These are phyloP conservation scores for Penicillium aurantiogriseum DNA, from an alignment of 2,329 filamentous ascomycete species.

Conservation along the genomic window DNA sequence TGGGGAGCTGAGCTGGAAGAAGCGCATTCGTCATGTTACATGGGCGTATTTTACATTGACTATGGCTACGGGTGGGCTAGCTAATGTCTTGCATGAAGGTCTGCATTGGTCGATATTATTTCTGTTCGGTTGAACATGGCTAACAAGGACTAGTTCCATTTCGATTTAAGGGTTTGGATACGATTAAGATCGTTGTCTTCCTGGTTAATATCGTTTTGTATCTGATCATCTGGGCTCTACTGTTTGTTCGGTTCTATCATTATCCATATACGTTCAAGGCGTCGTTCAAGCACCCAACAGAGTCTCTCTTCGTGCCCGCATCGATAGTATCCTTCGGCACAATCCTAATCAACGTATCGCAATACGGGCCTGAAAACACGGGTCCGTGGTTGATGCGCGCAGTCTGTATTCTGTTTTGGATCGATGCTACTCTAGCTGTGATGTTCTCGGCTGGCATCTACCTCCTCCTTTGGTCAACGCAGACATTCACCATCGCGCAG, in stretches of 20 bases:
- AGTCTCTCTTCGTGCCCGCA: constrained; percentile 74
- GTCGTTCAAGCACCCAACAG: constrained; percentile 73
- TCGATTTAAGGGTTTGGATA: constrained; percentile 55
- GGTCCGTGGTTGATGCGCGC: constrained; percentile 61
- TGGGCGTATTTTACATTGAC: constrained; percentile 80
- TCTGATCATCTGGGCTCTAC: constrained; percentile 60
- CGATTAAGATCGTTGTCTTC: constrained; percentile 61
- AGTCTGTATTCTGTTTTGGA: constrained; percentile 71
- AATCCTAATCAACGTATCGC: constrained; percentile 72
- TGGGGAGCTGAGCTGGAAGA: constrained; percentile 46
- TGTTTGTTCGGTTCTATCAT: constrained; percentile 66
- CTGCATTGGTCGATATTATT: constrained; percentile 23
- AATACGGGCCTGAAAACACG: constrained; percentile 66
- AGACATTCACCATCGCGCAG: constrained; percentile 69
- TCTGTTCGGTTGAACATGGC: background rate
- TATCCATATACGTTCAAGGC: constrained; percentile 68
- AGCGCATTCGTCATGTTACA: constrained; percentile 61
- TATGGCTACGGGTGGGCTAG: constrained; percentile 61
- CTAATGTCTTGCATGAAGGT: constrained; percentile 60
- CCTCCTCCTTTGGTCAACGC: constrained; percentile 67
- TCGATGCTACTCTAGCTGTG: constrained; percentile 68
- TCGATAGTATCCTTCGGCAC: constrained; percentile 69
- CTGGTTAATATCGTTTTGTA: constrained; percentile 65
- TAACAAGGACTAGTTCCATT: constrained; percentile 48
- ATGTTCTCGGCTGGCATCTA: constrained; percentile 69